These are phyloP conservation scores for Blastomyces parvus DNA, from an alignment of 2,329 filamentous ascomycete species.

Conservation along the genomic window DNA sequence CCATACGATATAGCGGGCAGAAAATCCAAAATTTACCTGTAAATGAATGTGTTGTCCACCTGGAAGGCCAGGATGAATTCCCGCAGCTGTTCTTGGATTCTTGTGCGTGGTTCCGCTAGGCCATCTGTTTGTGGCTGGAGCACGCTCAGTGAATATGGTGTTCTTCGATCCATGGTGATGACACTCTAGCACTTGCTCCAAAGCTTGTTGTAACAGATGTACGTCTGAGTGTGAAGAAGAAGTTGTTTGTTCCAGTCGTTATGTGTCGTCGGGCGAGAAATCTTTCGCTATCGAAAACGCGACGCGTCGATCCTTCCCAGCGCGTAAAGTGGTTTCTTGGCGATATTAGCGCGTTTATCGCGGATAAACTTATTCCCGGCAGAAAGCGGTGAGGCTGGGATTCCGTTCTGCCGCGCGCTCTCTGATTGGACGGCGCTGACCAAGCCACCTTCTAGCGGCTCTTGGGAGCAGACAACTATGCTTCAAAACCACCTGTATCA, in stretches of 20 bases:
- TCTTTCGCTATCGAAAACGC: constrained; percentile 20
- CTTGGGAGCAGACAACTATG: not conserved
- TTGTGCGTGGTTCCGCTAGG: constrained; percentile 57
- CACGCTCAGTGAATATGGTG: constrained; percentile 75
- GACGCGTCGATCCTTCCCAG: constrained; percentile 24
- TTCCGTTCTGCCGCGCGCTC: not conserved
- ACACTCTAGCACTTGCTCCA: constrained; percentile 10
- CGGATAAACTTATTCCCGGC: constrained; percentile 7
- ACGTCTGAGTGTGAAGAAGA: constrained; percentile 11
- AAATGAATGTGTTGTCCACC: constrained; percentile 88
- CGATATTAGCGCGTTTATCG: not conserved
- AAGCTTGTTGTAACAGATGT: constrained; percentile 14
- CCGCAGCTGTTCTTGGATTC: constrained; percentile 70
- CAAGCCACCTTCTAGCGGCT: constrained; percentile 2
- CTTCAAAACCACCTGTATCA: not conserved
- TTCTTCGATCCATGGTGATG: constrained; percentile 68
- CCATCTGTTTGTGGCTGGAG: constrained; percentile 59
- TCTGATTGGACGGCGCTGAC: not conserved
- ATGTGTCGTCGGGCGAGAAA: not conserved
- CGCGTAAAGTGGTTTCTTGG: constrained; percentile 35
- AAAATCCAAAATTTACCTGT: constrained; percentile 52
- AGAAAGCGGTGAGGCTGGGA: constrained; percentile 6
- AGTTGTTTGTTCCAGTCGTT: not conserved
- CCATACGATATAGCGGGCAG: not conserved
- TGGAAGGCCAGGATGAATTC: constrained; percentile 91